Percentiles rank a stretch among this genome's conserved stretches.
phyloP scores from a whole-genome alignment of 2,329 filamentous ascomycete species.

The Fusarium napiforme region DNA sequence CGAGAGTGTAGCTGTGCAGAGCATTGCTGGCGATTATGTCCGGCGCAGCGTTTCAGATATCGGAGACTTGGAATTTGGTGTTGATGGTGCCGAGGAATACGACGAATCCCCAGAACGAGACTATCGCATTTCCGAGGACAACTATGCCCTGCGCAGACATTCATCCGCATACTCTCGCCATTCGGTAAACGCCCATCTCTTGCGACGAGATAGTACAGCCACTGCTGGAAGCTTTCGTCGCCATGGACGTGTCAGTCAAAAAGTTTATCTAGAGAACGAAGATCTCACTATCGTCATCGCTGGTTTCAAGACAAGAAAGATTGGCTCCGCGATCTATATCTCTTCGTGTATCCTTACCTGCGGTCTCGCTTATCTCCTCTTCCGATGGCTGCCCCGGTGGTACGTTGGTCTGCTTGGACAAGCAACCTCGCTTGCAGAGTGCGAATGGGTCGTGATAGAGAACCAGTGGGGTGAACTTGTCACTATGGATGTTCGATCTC shows the following conservation, averaged over 20 bases:
- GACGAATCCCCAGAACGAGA: constrained; percentile 56
- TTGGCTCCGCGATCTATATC: constrained; percentile 77
- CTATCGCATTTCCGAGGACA: constrained; percentile 53
- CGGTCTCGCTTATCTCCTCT: constrained; percentile 83
- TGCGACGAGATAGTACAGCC: constrained; percentile 75
- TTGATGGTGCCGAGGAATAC: constrained; percentile 55
- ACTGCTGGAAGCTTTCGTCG: constrained; percentile 74
- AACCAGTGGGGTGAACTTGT: constrained; percentile 97
- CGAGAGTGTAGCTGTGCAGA: constrained; percentile 47
- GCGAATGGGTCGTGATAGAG: constrained; percentile 93
- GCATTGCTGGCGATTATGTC: constrained; percentile 39
- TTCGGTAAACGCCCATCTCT: constrained; percentile 72
- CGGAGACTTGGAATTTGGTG: constrained; percentile 54
- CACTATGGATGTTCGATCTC: constrained; percentile 73
- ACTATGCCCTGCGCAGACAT: constrained; percentile 66
- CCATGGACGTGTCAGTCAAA: constrained; percentile 79
- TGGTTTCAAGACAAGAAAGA: constrained; percentile 82
- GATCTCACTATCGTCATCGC: constrained; percentile 94
- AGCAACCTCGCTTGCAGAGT: constrained; percentile 74
- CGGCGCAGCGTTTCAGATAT: constrained; percentile 52
- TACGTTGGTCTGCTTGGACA: constrained; percentile 80
- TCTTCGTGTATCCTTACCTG: constrained; percentile 76
- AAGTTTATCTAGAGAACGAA: constrained; percentile 92
- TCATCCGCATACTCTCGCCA: constrained; percentile 69
- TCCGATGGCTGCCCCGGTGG: constrained; percentile 92